A percentile compares a stretch with the other conserved stretches of the same genome.
phyloP scores from a whole-genome alignment of 768 basidiomycete species.

The Kwoniella dejecticola region DNA sequence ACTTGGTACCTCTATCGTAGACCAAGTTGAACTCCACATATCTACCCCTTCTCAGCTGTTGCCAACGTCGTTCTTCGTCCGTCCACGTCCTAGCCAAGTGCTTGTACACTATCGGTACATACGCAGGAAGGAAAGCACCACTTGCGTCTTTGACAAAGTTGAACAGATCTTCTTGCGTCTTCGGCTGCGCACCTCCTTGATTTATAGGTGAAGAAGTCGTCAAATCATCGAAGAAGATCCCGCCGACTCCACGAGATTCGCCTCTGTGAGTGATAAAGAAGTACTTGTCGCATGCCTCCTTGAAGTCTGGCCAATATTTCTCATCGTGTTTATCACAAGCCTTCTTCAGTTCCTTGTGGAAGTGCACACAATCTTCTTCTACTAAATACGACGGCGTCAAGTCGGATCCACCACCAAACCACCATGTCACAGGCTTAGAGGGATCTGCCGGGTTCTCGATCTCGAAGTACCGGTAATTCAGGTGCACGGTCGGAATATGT shows the following conservation, averaged over 20 bases:
- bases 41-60: constrained; percentile 82
- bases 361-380: constrained; percentile 81
- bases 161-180: constrained; percentile 71
- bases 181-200: constrained; percentile 42
- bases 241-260: constrained; percentile 87
- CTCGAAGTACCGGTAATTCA: constrained; percentile 98
- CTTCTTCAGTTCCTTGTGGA: constrained; percentile 74
- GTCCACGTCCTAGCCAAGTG: constrained; percentile 60
- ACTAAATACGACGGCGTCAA: constrained; percentile 91
- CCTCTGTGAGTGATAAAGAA: constrained; percentile 85
- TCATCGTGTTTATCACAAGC: constrained; percentile 75
- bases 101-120: constrained; percentile 76
- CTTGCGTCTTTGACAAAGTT: constrained; percentile 71
- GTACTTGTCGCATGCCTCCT: constrained; percentile 97
- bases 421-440: constrained; percentile 71
- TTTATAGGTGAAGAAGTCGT: constrained; percentile 60
- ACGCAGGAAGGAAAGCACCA: constrained; percentile 82
- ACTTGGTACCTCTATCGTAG: constrained; percentile 83
- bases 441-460: constrained; percentile 61
- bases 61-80: constrained; percentile 77
- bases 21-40: constrained; percentile 95
- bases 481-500: constrained; percentile 87
- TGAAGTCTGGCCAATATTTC: constrained; percentile 74
- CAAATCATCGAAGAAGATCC: constrained; percentile 95
- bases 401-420: constrained; percentile 97